A percentile compares a stretch with the other conserved stretches of the same genome.
Evolutionary conservation across 2,329 filamentous ascomycete species (phyloP).

Genomic region (Teratosphaeria pseudoeucalypti): DNA sequence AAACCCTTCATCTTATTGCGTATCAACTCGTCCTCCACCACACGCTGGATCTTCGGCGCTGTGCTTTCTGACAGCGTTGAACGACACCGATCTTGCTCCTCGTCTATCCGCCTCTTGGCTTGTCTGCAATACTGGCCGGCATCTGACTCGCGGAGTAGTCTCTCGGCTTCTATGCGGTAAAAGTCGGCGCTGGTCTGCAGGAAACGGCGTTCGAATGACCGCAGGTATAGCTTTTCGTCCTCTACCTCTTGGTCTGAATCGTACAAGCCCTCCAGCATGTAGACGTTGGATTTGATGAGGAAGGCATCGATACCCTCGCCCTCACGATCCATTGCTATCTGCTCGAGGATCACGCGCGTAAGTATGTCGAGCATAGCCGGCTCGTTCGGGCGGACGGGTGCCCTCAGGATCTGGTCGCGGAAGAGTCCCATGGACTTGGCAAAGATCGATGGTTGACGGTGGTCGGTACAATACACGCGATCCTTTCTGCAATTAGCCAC

Average conservation of each 20-base stretch:
- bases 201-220: slow-evolving; percentile 71
- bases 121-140: slow-evolving; percentile 72
- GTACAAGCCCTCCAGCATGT: slow-evolving; percentile 85
- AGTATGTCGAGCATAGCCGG: slow-evolving; percentile 61
- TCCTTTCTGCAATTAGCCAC: slow-evolving; percentile 44
- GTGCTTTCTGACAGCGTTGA: slow-evolving; percentile 70
- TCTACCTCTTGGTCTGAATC: slow-evolving; percentile 70
- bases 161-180: slow-evolving; percentile 65
- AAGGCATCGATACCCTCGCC: slow-evolving; percentile 80
- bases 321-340: slow-evolving; percentile 83
- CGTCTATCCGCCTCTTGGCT: slow-evolving; percentile 60
- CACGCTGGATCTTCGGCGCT: slow-evolving; percentile 58
- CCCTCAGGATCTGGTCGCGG: slow-evolving; percentile 70
- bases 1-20: slow-evolving; percentile 68
- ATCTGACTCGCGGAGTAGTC: slow-evolving; percentile 65
- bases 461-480: slow-evolving; percentile 66
- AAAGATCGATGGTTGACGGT: slow-evolving; percentile 67
- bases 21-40: slow-evolving; percentile 77
- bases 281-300: slow-evolving; percentile 69
- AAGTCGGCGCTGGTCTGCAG: slow-evolving; percentile 60
- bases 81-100: slow-evolving; percentile 73
- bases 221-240: slow-evolving; percentile 70
- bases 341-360: slow-evolving; percentile 73
- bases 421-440: slow-evolving; percentile 77
- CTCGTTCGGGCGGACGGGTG: slow-evolving; percentile 37